Base-by-base conservation (phyloP, 1,284 basidiomycete genomes). In the Leccinum pachyderme region DNA sequence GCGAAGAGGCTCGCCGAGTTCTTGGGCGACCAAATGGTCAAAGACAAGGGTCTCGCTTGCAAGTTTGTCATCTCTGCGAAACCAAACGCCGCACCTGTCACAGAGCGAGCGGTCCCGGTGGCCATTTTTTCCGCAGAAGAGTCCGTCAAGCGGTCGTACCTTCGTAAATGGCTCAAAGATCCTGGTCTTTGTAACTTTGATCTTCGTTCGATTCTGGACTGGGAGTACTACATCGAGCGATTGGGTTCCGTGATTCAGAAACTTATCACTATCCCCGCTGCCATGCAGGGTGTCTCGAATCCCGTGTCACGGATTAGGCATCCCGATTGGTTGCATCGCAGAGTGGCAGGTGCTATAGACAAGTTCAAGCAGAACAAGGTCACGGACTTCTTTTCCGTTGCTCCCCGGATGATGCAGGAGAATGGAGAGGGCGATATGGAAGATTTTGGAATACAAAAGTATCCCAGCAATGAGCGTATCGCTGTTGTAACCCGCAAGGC, bases 171-270 rank as follows among this genome's bases (percentile, higher is more conserved):
- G 95, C 80, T 99, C 56, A 97, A 95, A 73, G 95, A 99, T 73
- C 93, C 87, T 70, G 84, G 87, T 63, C 78, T 99, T 32, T 79
- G 83, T 45, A 89, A 87, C 65, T 98, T 99, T 66, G 95, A 99
- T 56, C 77, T 99, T 51, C 87, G 97, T 13, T 89, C 89, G 9
- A 98, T 99, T 63, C 81, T 99, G 60, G 97, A 99, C 72, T 99
- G 97, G 97, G 82, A 87, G 28, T 99, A 99, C 73, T 99, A 99
- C 75, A 97, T 98, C 65, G 97, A 99, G 68, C 90, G 97, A 25
- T 77, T 99, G 33, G 97, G 97, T 8, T 96, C 95, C 1, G 97
- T 99, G 61, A 95, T 99, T 57, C 97, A 99, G 75, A 99, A 99
- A 70, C 80, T 99, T 53, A 99, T 99, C 73, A 99, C 97, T 3